phyloP scores from a whole-genome alignment of 1,284 basidiomycete species.

The Irpex rosettiformis region DNA sequence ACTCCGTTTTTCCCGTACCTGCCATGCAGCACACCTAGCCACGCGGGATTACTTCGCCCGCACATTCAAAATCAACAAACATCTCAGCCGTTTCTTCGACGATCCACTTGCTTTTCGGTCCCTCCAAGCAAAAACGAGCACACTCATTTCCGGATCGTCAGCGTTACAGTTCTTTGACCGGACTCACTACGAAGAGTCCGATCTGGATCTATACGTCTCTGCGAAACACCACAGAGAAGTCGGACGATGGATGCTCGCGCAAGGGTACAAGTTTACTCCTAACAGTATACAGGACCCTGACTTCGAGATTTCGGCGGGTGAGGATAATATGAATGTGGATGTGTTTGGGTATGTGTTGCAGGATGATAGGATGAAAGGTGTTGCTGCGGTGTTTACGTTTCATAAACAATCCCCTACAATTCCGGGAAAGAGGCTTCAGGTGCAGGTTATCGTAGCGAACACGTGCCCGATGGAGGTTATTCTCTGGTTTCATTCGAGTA shows the following conservation, averaged over 20 bases:
- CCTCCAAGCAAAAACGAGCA: no score
- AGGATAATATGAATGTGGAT: no score
- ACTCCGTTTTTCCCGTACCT: no score
- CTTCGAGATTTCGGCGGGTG: slow-evolving; percentile 12
- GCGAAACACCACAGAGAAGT: slow-evolving; percentile 12
- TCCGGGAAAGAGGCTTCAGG: background rate
- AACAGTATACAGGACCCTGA: slow-evolving; percentile 16
- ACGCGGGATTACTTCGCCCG: no score
- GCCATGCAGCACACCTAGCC: no score
- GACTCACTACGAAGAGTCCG: no score
- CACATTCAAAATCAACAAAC: no score
- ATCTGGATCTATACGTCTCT: slow-evolving; percentile 40
- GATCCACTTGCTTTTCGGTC: no score
- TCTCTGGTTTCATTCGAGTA: slow-evolving; percentile 16
- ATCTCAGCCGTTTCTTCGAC: no score
- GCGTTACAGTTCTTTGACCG: no score
- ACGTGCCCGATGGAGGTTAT: slow-evolving; percentile 14
- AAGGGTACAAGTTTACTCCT: slow-evolving; percentile 22
- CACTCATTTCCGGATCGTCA: no score
- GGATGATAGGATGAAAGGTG: slow-evolving; percentile 1
- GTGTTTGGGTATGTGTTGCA: background rate
- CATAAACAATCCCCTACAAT: background rate
- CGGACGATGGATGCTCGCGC: slow-evolving; percentile 18
- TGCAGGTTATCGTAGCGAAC: slow-evolving; percentile 14
- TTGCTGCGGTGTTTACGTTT: slow-evolving; percentile 16